Evolutionary conservation across 768 basidiomycete genomes (phyloP), one percentile per base, ranked within the genome.

Genomic region (Amanita polypyramis): DNA sequence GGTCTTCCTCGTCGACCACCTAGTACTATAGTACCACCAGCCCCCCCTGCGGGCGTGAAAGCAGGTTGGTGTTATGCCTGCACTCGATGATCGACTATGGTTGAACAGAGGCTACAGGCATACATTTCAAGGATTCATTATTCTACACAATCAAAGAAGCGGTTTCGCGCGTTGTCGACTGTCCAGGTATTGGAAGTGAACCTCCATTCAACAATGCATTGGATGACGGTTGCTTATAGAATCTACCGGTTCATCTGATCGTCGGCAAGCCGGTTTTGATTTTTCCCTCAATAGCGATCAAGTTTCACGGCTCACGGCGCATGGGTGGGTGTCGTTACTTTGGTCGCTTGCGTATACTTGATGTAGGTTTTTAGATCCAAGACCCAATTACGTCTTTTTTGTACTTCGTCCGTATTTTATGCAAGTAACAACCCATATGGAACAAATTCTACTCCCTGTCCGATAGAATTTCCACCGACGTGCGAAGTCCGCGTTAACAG

Each of bases 401-500:
- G 91, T 70, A 94, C 92, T 0, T 89, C 87, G 2, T 91, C 82
- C 27, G 70, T 77, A 23, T 89, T 82, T 60, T 82, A 82, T 61
- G 70, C 72, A 12, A 68, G 68, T 37, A 62, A 69, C 17, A 67
- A 67, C 36, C 74, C 72, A 10, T 84, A 85, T 55, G 69, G 83
- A 43, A 63, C 74, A 4, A 68, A 64, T 49, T 56, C 64, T 37
- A 61, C 67, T 14, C 77, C 79, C 14, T 88, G 85, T 58, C 86
- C 79, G 3, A 79, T 95, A 41, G 92, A 96, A 69, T 96, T 95
- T 56, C 92, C 92, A 19, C 80, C 83, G 6, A 87, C 87, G 7
- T 92, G 87, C 60, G 92, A 96, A 76, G 83, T 94, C 43, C 83
- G 89, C 58, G 78, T 94, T 33, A 95, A 96, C 62, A 72, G 67